Base-by-base conservation (phyloP, 345 rosid genomes). In the Iberis pinnata region DNA sequence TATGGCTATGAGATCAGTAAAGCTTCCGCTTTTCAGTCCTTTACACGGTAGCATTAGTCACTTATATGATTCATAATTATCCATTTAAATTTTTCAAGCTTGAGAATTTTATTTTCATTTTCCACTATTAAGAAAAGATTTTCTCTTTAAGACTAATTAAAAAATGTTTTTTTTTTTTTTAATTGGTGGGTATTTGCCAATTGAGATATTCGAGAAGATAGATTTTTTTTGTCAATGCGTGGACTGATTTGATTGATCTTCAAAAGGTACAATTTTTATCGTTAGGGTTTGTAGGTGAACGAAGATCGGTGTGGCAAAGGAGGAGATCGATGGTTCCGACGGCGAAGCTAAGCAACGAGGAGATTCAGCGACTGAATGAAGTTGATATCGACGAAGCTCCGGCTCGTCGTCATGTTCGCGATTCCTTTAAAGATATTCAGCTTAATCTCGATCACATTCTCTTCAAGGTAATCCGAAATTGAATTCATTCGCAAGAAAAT, bases 391-490 rank as follows among this genome's bases (percentile, higher is more conserved):
- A 88, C 44, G 77, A 83, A 40, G 98, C 73, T 44, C 73, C 82
- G 0, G 85, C 80, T 18, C 79, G 98, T 62, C 74, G 85, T 52
- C 78, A 65, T 9, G 94, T 79, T 49, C 93, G 97, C 16, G 82
- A 88, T 20, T 86, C 94, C 8, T 83, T 83, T 25, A 83, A 76
- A 75, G 68, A 78, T 36, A 65, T 80, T 42, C 97, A 88, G 68
- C 82, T 80, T 40, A 71, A 75, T 27, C 71, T 93, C 52, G 89
- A 88, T 52, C 99, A 93, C 67, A 58, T 93, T 37, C 75, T 93
- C 48, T 81, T 93, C 57, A 86, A 83, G 99, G 99, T 88, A 20
- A 39, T 20, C 18, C 12, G 2, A 32, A 17, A 20, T 14, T 31
- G 9, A 41, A 40, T 56, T 9, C 12, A 11, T 13, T 29, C 12